Conservation (phyloP, 164 flowering plant species). For the Annona squamosa region DNA sequence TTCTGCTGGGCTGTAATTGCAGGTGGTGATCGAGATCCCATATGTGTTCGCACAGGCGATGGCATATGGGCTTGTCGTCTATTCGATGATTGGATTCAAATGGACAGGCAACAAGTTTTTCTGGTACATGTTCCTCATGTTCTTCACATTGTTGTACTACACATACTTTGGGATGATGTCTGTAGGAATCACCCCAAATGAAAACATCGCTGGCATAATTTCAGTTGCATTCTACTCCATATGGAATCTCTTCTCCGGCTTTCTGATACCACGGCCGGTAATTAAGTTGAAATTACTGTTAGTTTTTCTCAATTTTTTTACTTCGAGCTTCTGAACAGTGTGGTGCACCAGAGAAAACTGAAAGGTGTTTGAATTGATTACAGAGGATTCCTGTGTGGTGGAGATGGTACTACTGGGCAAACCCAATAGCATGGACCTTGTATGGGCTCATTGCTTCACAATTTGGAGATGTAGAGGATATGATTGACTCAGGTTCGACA, state of each 20-base stretch:
- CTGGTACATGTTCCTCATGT: conserved; percentile 36
- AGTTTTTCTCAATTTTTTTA: no score
- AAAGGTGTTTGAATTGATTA: background rate
- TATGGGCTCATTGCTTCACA: conserved; percentile 47
- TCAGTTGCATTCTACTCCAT: conserved; percentile 23
- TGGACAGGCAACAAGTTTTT: conserved; percentile 35
- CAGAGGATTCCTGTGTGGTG: conserved; percentile 58
- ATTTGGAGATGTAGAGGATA: conserved; percentile 31
- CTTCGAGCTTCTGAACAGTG: background rate
- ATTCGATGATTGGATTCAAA: conserved; percentile 34
- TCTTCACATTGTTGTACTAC: conserved; percentile 35
- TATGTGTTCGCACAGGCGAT: conserved; percentile 24
- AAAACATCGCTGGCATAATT: conserved; percentile 29
- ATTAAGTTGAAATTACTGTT: background rate
- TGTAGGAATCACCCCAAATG: conserved; percentile 33
- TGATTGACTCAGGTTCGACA: conserved; percentile 8
- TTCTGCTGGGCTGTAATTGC: conserved; percentile 6
- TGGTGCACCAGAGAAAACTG: background rate
- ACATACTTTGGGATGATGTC: conserved; percentile 44
- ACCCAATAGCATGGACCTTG: conserved; percentile 45
- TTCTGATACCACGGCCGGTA: conserved; percentile 30
- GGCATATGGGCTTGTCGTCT: conserved; percentile 28
- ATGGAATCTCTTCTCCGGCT: conserved; percentile 42
- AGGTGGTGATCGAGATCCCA: conserved; percentile 34
- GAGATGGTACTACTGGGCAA: conserved; percentile 48